Evolutionary conservation across 805 yeast species (phyloP), one percentile per base, ranked within the genome.

Genomic region (Pichia rugopelliculosa): DNA sequence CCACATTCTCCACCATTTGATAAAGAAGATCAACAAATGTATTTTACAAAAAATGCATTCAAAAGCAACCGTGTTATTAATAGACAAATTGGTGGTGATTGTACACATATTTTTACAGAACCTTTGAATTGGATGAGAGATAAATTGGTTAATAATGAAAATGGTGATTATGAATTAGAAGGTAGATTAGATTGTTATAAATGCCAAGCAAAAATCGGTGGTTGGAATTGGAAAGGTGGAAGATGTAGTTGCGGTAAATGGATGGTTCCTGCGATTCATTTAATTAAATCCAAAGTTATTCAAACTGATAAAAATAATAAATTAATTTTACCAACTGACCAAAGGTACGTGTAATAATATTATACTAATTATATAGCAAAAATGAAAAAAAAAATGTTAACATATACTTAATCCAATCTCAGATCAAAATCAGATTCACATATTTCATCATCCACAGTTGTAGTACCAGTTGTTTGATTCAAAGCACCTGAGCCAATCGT

Each of bases 171-270:
- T 33, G 84, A 80, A 44, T 58, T 93, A 9, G 97, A 91, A 62
- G 99, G 99, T 2, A 87, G 84, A 59, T 79, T 93, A 39, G 63
- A 68, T 11, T 93, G 99, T 64, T 93, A 93, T 2, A 84, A 82
- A 59, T 93, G 99, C 69, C 70, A 71, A 6, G 72, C 85, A 15
- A 93, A 91, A 67, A 78, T 93, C 2, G 99, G 99, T 13, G 89
- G 87, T 0, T 93, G 89, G 62, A 79, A 82, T 52, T 93, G 99
- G 99, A 86, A 82, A 58, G 99, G 99, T 0, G 80, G 91, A 2
- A 71, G 95, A 57, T 93, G 99, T 64, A 80, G 93, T 49, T 93
- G 99, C 65, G 97, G 97, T 3, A 80, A 79, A 57, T 93, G 99
- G 99, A 82, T 91, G 73, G 76, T 87, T 10, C 99, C 99, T 0